Base-by-base conservation (phyloP, 2,329 filamentous ascomycete genomes). In the Balansia obtecta region DNA sequence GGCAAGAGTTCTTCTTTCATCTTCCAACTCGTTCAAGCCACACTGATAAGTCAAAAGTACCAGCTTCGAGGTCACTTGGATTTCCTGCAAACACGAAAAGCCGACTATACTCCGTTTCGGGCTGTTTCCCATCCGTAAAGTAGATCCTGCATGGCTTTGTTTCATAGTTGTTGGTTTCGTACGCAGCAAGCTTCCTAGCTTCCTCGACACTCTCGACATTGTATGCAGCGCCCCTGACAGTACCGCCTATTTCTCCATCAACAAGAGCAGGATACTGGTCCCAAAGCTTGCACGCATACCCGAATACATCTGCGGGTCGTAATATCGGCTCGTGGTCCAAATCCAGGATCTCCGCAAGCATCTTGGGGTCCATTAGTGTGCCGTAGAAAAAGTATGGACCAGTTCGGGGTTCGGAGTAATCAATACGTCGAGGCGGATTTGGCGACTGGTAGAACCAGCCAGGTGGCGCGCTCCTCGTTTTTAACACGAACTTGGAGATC, bases 21-120 rank as follows among this genome's bases (percentile, higher is more conserved):
- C 46, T 39, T 32, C 39, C 47, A 34, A 49, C 40, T 38, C 47
- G 38, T 20, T 37, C 38, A 1, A 49, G 47, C 47, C 47, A 49
- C 16, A 49, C 47, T 37, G 39, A 33, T 13, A 49, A 41, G 47
- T 44, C 47, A 33, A 49, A 49, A 3, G 22, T 27, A 33, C 47
- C 47, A 49, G 39, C 39, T 32, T 49, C 47, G 3, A 49, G 39
- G 39, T 43, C 47, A 37, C 18, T 49, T 22, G 38, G 38, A 20
- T 49, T 49, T 42, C 47, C 47, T 49, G 47, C 47, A n/a, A 49
- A 49, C 47, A 49, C 34, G 18, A 44, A 49, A n/a, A 49, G 38
- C 38, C 18, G 39, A 34, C 47, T 39, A 22, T 49, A 27, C 18
- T 20, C 1, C 30, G 15, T 49, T 37, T 42, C 47, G 18, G 47